Conservation (phyloP, 78 protist genomes). For the Mastigamoeba balamuthi region DNA sequence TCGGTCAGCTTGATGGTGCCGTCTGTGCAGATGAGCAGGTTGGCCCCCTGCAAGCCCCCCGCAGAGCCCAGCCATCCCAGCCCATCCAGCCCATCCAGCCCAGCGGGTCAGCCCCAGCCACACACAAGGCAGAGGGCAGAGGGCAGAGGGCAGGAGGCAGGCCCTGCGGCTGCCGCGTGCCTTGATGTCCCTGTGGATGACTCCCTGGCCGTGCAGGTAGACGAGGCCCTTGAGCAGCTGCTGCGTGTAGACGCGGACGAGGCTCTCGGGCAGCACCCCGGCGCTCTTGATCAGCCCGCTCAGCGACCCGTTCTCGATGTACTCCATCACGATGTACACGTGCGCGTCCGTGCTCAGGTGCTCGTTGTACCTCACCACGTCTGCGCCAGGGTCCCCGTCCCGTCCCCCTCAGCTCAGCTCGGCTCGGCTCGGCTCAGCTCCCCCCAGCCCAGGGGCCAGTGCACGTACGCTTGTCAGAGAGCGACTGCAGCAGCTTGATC, state of each 20-base stretch:
- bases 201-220: conserved; percentile 7
- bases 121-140: not conserved
- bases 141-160: not conserved
- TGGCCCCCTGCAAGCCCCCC: not conserved
- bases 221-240: conserved; percentile 13
- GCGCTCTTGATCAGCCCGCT: not conserved
- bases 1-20: conserved; percentile 5
- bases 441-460: no score
- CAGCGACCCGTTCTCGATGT: not conserved
- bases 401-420: no score
- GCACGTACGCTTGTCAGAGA: not conserved
- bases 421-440: no score
- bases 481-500: not conserved
- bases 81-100: not conserved
- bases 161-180: not conserved
- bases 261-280: not conserved
- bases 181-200: conserved; percentile 18
- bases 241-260: not conserved
- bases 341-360: not conserved
- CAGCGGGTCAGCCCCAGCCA: not conserved
- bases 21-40: conserved; percentile 1
- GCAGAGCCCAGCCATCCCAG: not conserved
- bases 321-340: not conserved
- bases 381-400: no score
- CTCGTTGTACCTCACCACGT: not conserved